Conservation (phyloP, 73 alveolate species). For the Tetrahymena thermophila region DNA sequence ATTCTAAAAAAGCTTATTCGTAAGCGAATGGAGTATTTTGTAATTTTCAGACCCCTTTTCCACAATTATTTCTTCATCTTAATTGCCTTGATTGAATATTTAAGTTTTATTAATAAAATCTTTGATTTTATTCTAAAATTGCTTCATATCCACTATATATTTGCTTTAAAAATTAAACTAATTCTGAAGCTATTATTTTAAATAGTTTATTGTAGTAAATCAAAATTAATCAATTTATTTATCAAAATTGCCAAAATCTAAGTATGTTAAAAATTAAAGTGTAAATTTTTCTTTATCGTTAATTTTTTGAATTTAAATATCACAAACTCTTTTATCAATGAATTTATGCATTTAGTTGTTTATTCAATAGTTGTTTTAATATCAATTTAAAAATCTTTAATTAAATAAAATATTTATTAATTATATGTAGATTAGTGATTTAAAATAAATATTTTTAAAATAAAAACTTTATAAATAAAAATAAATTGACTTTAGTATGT, state of each 20-base stretch:
- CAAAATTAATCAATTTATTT: no score
- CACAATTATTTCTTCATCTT: neutral
- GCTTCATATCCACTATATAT: neutral
- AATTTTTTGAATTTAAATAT: neutral
- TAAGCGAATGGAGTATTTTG: neutral
- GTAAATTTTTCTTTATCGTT: neutral
- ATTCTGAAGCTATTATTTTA: neutral
- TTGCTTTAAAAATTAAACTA: neutral
- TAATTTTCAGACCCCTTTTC: neutral
- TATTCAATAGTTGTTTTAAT: no score
- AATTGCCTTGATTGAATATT: neutral
- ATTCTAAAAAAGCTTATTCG: neutral
- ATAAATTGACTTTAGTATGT: no score
- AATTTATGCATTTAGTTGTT: no score
- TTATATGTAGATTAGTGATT: no score
- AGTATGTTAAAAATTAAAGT: neutral
- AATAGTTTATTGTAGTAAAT: no score
- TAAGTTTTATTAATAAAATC: neutral
- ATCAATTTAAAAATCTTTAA: no score
- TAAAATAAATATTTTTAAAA: no score
- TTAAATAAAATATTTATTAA: no score
- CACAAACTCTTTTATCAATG: no score
- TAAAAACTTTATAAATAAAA: no score
- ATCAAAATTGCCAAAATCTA: neutral
- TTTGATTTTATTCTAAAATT: neutral